Base-by-base conservation (phyloP, 2,329 filamentous ascomycete genomes). In the Aspergillus fijiensis region DNA sequence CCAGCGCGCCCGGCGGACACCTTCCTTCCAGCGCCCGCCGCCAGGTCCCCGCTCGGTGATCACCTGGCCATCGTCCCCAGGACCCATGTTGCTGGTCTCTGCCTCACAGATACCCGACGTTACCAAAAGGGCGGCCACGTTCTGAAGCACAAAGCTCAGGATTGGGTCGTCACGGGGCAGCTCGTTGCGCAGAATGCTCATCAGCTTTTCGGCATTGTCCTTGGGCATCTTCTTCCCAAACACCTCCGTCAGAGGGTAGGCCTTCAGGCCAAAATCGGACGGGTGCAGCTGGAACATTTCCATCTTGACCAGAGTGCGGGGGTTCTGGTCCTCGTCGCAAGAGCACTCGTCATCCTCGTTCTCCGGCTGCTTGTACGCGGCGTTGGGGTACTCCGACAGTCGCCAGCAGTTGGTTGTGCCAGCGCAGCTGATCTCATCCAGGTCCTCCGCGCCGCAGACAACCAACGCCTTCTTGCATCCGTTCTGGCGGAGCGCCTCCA, bases 391-490 rank as follows among this genome's bases (percentile, higher is more conserved):
- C 62, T 84, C 82, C 5, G 80, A 80, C 27, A 97, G 78, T 77
- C 87, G 87, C 95, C 95, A 99, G 83, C 93, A 96, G 70, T 90
- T 87, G 2, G 93, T 96, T 39, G 83, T 83, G 0, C 95, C 94
- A 1, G 94, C 95, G 68, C 94, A 97, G 69, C 90, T 95, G 63
- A 99, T 86, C 79, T 99, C 95, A 73, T 99, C 95, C 31, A 99
- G 86, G 68, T 98, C 92, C 79, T 98, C 96, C 66, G 90, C 89
- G 49, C 95, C 95, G 72, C 94, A 99, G 19, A 98, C 90, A 23
- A 99, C 85, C 76, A 99, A 80, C 2, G 91, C 93, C 76, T 97
- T 98, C 63, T 81, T 87, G 48, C 87, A 87, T 27, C 93, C 93
- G 16, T 86, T 85, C 66, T 95, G 82, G 39, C 84, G 84, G 55